phyloP scores from a whole-genome alignment of 768 basidiomycete genomes.

The Pulveroboletus frians region DNA sequence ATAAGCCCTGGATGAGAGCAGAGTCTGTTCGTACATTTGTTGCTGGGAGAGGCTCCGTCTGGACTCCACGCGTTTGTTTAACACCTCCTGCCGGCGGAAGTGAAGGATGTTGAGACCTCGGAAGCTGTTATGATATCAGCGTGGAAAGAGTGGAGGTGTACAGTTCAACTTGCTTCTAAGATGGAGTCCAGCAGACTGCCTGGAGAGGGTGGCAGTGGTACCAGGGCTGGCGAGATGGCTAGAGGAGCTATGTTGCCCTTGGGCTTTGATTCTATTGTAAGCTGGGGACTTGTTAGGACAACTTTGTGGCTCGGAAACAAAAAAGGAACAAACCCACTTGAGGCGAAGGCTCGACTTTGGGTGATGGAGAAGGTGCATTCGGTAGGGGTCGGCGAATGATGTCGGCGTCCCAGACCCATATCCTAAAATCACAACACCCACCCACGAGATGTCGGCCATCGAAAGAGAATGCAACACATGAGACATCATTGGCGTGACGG shows the following conservation, averaged over 20 bases:
- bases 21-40: neutral
- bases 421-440: constrained; percentile 27
- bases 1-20: constrained; percentile 7
- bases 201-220: constrained; percentile 23
- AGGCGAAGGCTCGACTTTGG: constrained; percentile 6
- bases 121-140: constrained; percentile 11
- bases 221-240: constrained; percentile 10
- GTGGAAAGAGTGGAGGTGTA: neutral
- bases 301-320: neutral
- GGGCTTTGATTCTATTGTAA: constrained; percentile 2
- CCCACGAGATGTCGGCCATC: constrained; percentile 26
- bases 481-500: constrained; percentile 27
- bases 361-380: constrained; percentile 6
- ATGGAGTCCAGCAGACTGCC: constrained; percentile 15
- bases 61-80: constrained; percentile 1
- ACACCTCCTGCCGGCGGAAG: neutral
- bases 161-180: constrained; percentile 10
- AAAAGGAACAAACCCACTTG: constrained; percentile 7
- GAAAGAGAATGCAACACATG: constrained; percentile 30
- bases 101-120: constrained; percentile 5
- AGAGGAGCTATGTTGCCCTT: neutral
- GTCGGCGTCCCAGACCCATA: constrained; percentile 27
- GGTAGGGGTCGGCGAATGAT: constrained; percentile 16
- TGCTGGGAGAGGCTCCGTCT: constrained; percentile 4
- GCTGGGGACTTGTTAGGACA: constrained; percentile 9